Evolutionary conservation across 2,329 filamentous ascomycete genomes (phyloP), one percentile per base, ranked within the genome.

Genomic region (Diplocarpon mali): DNA sequence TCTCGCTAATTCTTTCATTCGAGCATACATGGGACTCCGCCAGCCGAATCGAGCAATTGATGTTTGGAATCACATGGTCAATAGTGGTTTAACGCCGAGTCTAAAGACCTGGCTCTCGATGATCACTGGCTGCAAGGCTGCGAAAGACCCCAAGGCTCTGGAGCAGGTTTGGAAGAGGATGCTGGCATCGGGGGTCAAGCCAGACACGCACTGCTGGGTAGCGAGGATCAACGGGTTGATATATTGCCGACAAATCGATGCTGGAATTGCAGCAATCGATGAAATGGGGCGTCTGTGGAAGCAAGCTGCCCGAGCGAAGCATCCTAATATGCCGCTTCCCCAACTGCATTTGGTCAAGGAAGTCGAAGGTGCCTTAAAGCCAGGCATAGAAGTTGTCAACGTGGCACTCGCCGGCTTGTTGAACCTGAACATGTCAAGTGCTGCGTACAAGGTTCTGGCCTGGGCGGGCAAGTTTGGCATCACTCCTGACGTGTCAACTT

Each of bases 41-140:
- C 60, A 64, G 36, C 57, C 66, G 3, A 53, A 65, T 28, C 57
- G 62, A 10, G 70, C 73, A 1, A 65, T 76, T n/a, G 63, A 70
- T 24, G 65, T 76, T 2, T 78, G 75, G 75, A 75, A 76, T 45
- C 61, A 69, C 47, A 74, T 78, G 70, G 57, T 72, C 12, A 59
- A 64, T 35, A 62, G 73, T 41, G 75, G 73, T 1, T 59, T 82
- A 27, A 61, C 66, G 45, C 80, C 84, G 12, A 78, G 71, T 6
- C 56, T 81, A 44, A 72, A 67, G 53, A 82, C 84, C 0, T 92
- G 83, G 75, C 82, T 78, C 32, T 67, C 75, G 35, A 83, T 92
- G 73, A 75, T 92, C 53, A 70, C 76, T 45, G 85, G 85, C 1
- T 86, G 80, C 63, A 75, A 73, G 57, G 70, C 68, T 40, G 70